Evolutionary conservation across 768 basidiomycete species (phyloP).

Genomic region (Tephrocybe rancida): DNA sequence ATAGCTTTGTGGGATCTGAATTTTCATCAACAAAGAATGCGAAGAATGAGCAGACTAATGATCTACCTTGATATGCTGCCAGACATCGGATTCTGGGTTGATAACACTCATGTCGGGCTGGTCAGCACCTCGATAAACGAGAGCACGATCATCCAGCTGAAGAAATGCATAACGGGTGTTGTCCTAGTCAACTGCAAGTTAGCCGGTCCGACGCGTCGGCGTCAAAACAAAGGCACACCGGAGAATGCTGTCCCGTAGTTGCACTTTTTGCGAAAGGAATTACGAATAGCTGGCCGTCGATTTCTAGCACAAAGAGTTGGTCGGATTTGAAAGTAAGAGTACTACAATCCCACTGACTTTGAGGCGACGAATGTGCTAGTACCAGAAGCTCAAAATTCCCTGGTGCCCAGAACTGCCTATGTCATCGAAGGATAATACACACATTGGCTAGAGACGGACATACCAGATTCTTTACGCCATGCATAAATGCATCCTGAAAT

Average conservation of each 20-base stretch:
- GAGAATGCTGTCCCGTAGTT: constrained; percentile 87
- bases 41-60: neutral
- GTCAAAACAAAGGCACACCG: constrained; percentile 50
- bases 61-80: constrained; percentile 91
- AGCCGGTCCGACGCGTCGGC: neutral
- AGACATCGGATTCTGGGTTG: constrained; percentile 96
- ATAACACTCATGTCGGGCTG: constrained; percentile 98
- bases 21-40: constrained; percentile 11
- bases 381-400: constrained; percentile 90
- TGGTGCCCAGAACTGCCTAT: constrained; percentile 84
- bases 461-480: constrained; percentile 75
- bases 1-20: constrained; percentile 86
- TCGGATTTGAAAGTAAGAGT: neutral
- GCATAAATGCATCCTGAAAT: constrained; percentile 87
- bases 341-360: constrained; percentile 41
- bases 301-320: constrained; percentile 35
- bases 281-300: constrained; percentile 75
- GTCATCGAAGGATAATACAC: neutral
- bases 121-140: constrained; percentile 94
- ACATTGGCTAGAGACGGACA: constrained; percentile 23
- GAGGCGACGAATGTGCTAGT: constrained; percentile 56
- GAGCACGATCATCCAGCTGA: constrained; percentile 91
- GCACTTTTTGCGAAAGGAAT: constrained; percentile 96
- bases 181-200: constrained; percentile 52
- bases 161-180: constrained; percentile 95